Evolutionary conservation across 2,329 filamentous ascomycete species (phyloP).

Genomic region (Calonectria pteridis): DNA sequence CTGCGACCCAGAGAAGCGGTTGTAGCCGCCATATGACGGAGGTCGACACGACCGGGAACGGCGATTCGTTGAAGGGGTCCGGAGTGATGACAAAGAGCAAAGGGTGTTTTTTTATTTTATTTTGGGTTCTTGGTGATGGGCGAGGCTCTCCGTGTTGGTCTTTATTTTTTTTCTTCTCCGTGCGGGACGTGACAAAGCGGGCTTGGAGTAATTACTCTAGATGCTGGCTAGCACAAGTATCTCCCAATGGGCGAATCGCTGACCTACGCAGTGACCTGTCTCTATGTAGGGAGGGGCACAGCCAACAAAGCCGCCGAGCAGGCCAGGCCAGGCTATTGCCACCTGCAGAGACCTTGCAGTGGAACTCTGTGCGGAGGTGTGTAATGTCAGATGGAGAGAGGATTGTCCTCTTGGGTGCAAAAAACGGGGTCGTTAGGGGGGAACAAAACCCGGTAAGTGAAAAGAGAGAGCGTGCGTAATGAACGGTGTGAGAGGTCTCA

Average conservation of each 20-base stretch:
- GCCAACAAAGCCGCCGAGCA: background rate
- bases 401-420: background rate
- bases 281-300: background rate
- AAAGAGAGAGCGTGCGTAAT: background rate
- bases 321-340: background rate
- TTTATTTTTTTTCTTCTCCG: background rate
- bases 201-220: background rate
- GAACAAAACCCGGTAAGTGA: background rate
- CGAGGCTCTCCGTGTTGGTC: background rate
- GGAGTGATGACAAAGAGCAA: background rate
- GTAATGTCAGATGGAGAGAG: background rate
- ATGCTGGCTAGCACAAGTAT: background rate
- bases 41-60: background rate
- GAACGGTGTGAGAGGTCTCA: background rate
- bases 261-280: slow-evolving; percentile 1
- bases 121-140: background rate
- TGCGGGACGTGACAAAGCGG: background rate
- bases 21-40: slow-evolving; percentile 12
- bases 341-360: background rate
- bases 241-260: slow-evolving; percentile 10
- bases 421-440: background rate
- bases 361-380: background rate
- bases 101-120: background rate
- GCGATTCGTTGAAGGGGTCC: slow-evolving; percentile 1
- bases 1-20: background rate